These are phyloP conservation scores for Ramaria rubella DNA, from an alignment of 768 basidiomycete species.

Conservation along the genomic window DNA sequence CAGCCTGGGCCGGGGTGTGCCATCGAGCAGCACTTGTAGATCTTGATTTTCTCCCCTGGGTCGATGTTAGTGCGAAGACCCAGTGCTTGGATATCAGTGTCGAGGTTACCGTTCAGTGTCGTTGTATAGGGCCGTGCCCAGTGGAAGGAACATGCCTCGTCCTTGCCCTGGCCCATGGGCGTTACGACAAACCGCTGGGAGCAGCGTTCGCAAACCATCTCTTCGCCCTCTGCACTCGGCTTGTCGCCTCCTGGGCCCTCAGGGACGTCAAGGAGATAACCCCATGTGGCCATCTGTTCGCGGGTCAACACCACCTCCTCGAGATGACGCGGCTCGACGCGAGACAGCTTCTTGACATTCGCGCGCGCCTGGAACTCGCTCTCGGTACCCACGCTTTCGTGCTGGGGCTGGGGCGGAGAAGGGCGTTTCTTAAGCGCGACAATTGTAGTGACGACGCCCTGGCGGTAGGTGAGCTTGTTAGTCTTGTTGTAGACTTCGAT, in stretches of 20 bases:
- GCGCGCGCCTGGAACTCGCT: constrained; percentile 49
- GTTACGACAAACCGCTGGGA: constrained; percentile 55
- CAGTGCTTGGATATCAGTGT: neutral
- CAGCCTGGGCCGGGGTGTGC: constrained; percentile 60
- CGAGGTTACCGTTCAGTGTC: constrained; percentile 53
- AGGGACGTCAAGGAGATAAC: constrained; percentile 67
- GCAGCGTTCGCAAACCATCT: constrained; percentile 73
- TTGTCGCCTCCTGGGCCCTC: constrained; percentile 54
- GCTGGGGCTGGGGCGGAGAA: constrained; percentile 48
- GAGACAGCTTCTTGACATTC: constrained; percentile 52
- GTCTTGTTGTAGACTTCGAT: constrained; percentile 69
- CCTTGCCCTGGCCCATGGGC: constrained; percentile 33
- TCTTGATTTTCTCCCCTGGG: constrained; percentile 59
- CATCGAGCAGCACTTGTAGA: constrained; percentile 77
- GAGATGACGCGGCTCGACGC: constrained; percentile 32
- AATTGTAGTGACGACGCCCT: constrained; percentile 49
- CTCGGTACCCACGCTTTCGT: constrained; percentile 76
- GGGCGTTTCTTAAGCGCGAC: constrained; percentile 47
- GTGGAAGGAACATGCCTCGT: constrained; percentile 69
- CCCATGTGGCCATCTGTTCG: constrained; percentile 56
- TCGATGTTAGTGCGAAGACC: neutral
- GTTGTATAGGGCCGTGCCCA: constrained; percentile 68
- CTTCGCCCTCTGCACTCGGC: constrained; percentile 55
- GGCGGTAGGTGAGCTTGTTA: constrained; percentile 72
- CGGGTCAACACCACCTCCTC: constrained; percentile 52